Evolutionary conservation across 495 filamentous ascomycete genomes (phyloP).

Genomic region (Paragyromitra xinjiangensis): DNA sequence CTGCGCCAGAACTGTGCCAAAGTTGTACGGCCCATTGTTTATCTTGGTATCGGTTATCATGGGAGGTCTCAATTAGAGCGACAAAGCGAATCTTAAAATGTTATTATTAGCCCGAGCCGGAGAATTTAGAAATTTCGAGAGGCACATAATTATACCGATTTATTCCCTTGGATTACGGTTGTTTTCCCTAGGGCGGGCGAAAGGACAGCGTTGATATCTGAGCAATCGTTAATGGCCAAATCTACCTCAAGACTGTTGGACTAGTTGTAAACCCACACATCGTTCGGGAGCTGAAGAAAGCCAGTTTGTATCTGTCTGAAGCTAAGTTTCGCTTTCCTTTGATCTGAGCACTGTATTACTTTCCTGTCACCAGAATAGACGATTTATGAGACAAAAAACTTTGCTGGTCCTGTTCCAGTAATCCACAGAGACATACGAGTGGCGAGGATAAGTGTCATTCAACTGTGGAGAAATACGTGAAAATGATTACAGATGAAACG

Average conservation of each 20-base stretch:
- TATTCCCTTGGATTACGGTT: slow-evolving; percentile 26
- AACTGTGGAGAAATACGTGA: slow-evolving; percentile 11
- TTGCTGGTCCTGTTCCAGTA: neutral
- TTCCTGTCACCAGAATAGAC: neutral
- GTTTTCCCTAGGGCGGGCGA: slow-evolving; percentile 49
- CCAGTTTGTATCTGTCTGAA: neutral
- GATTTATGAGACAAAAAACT: neutral
- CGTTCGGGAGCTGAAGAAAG: neutral
- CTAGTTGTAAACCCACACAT: slow-evolving; percentile 32
- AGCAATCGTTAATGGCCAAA: slow-evolving; percentile 17
- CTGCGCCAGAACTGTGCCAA: slow-evolving; percentile 46
- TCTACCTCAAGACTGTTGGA: neutral
- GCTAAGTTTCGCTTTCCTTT: neutral
- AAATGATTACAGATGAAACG: neutral
- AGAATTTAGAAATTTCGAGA: neutral
- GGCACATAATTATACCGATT: slow-evolving; percentile 18
- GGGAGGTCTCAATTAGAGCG: slow-evolving; percentile 41
- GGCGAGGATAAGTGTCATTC: neutral
- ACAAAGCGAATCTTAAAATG: slow-evolving; percentile 43
- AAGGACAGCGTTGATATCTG: slow-evolving; percentile 51
- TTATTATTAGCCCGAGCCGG: neutral
- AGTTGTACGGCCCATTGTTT: slow-evolving; percentile 51
- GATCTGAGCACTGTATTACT: neutral
- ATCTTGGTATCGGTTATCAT: slow-evolving; percentile 20
- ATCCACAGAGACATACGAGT: neutral